Percentiles rank a stretch among this genome's conserved stretches.
phyloP scores from a whole-genome alignment of 2,329 filamentous ascomycete species.

The Emydomyces testavorans region DNA sequence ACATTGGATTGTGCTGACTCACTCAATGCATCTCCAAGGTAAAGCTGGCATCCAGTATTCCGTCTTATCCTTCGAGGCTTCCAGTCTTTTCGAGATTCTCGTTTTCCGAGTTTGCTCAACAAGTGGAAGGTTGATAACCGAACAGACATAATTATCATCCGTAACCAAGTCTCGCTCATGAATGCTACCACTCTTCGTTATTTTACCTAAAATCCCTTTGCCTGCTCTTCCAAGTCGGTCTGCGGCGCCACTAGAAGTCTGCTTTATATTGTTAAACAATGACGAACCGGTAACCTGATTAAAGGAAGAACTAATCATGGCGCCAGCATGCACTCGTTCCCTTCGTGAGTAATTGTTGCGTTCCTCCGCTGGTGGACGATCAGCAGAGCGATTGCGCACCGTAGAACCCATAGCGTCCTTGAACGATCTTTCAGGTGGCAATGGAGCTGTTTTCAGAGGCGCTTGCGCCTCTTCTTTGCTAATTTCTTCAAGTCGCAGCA shows the following conservation, averaged over 20 bases:
- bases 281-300: slow-evolving; percentile 40
- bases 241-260: slow-evolving; percentile 60
- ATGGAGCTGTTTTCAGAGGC: slow-evolving; percentile 51
- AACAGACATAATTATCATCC: slow-evolving; percentile 72
- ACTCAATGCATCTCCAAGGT: slow-evolving; percentile 89
- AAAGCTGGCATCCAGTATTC: slow-evolving; percentile 98
- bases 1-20: slow-evolving; percentile 23
- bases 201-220: slow-evolving; percentile 72
- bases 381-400: slow-evolving; percentile 59
- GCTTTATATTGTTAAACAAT: slow-evolving; percentile 63
- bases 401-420: slow-evolving; percentile 55
- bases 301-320: slow-evolving; percentile 37
- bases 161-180: slow-evolving; percentile 55
- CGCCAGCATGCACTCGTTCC: slow-evolving; percentile 26
- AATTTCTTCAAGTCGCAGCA: slow-evolving; percentile 31
- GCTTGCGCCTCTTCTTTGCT: slow-evolving; percentile 28
- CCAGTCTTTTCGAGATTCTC: slow-evolving; percentile 77
- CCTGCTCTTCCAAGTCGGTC: slow-evolving; percentile 60
- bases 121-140: slow-evolving; percentile 74
- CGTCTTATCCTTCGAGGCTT: slow-evolving; percentile 84
- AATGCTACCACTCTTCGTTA: slow-evolving; percentile 56
- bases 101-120: slow-evolving; percentile 84
- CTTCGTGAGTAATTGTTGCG: slow-evolving; percentile 13
- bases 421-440: slow-evolving; percentile 56
- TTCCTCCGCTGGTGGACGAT: slow-evolving; percentile 41